These are phyloP conservation scores for Dictyostelium brefeldianum DNA, from an alignment of 78 protist genomes.

Conservation along the genomic window DNA sequence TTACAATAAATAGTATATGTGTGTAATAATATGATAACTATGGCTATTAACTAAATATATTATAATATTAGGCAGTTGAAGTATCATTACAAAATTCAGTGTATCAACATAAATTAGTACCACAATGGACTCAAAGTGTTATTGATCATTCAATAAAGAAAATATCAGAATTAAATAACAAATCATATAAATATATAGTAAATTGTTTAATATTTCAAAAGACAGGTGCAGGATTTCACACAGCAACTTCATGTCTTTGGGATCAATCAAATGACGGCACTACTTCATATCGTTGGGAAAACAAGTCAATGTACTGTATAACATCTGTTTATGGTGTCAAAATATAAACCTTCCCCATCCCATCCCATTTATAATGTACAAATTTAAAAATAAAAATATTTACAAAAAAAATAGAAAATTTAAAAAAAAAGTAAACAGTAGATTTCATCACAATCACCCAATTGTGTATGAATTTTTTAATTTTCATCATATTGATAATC, in stretches of 20 bases:
- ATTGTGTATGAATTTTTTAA: too few relatives aligned
- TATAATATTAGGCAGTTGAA: conserved; percentile 55
- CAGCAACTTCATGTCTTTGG: conserved; percentile 89
- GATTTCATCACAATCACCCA: too few relatives aligned
- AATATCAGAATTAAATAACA: conserved; percentile 75
- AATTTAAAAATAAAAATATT: too few relatives aligned
- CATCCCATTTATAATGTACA: too few relatives aligned
- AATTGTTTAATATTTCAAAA: conserved; percentile 89
- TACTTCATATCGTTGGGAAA: conserved; percentile 85
- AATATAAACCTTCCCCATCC: neutral
- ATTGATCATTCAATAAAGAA: conserved; percentile 84
- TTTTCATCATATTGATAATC: too few relatives aligned
- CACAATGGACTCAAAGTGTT: conserved; percentile 84
- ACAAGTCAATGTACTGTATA: conserved; percentile 85
- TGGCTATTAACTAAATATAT: neutral
- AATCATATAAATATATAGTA: conserved; percentile 91
- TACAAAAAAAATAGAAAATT: neutral
- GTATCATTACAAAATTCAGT: conserved; percentile 9
- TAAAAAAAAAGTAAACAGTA: neutral
- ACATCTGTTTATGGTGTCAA: conserved; percentile 68
- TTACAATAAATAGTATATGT: neutral
- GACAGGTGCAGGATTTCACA: conserved; percentile 91
- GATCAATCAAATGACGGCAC: conserved; percentile 85
- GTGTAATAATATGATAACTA: neutral
- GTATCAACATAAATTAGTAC: conserved; percentile 85